These are phyloP conservation scores for Talaromyces marneffei DNA, from an alignment of 2,329 filamentous ascomycete genomes.

Conservation along the genomic window DNA sequence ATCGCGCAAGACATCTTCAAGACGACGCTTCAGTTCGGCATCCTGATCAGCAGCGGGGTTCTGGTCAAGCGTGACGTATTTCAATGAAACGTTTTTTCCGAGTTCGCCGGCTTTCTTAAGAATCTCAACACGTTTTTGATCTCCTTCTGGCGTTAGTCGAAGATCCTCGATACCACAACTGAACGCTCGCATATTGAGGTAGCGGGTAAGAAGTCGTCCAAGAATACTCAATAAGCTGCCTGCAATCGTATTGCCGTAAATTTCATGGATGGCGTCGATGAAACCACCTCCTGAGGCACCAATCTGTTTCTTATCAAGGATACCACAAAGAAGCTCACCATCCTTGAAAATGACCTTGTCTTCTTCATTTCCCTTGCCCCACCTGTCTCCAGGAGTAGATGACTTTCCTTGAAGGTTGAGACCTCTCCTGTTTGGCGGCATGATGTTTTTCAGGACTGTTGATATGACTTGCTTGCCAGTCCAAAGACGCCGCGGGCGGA, in stretches of 20 bases:
- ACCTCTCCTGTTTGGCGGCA: slow-evolving; percentile 66
- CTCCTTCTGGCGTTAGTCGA: slow-evolving; percentile 72
- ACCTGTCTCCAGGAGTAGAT: slow-evolving; percentile 70
- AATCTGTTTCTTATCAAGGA: slow-evolving; percentile 93
- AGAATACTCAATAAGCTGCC: slow-evolving; percentile 85
- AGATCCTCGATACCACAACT: slow-evolving; percentile 97
- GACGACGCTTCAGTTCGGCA: slow-evolving; percentile 64
- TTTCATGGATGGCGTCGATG: slow-evolving; percentile 86
- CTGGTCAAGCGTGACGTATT: slow-evolving; percentile 78
- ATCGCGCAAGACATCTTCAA: slow-evolving; percentile 87
- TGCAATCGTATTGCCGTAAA: slow-evolving; percentile 80
- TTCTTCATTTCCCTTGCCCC: slow-evolving; percentile 68
- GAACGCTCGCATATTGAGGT: slow-evolving; percentile 89
- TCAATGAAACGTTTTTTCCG: slow-evolving; percentile 73
- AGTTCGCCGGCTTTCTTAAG: slow-evolving; percentile 62
- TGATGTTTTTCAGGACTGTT: slow-evolving; percentile 87
- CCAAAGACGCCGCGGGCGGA: slow-evolving; percentile 78
- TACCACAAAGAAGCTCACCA: slow-evolving; percentile 81
- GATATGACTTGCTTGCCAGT: slow-evolving; percentile 95
- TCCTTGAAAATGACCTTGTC: slow-evolving; percentile 74
- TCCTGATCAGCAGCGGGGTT: slow-evolving; percentile 58
- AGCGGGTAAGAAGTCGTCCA: slow-evolving; percentile 80
- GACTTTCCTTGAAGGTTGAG: slow-evolving; percentile 75
- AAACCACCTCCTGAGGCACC: slow-evolving; percentile 81
- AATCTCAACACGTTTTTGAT: slow-evolving; percentile 62